Base-by-base conservation (phyloP, 1,284 basidiomycete species). In the Sporisorium sorghi region DNA sequence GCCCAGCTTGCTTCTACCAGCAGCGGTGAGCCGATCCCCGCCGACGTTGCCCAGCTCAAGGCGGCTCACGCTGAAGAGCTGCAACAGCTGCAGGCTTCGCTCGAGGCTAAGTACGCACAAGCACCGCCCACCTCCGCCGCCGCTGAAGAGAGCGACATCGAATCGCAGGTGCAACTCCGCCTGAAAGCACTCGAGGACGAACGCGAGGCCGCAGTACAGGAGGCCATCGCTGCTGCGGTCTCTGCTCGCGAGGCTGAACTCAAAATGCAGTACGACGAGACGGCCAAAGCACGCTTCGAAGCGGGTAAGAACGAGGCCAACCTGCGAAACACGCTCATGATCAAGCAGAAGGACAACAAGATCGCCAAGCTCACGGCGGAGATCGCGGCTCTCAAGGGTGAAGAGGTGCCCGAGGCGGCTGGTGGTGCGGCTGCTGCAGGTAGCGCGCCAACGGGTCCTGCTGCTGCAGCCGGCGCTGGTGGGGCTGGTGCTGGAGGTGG, bases 241-340 rank as follows among this genome's bases (percentile, higher is more conserved):
- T 46, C 72, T 26, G 75, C 76, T 24, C 78, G 80, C 56, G 79
- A 80, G 59, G 60, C 56, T 15, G 82, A 83, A 39, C 73, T 79
- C 42, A 75, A 78, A 28, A 58, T 72, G 8, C 73, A 77, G 44
- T 68, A 81, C 64, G 77, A 83, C 59, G 68, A 68, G 44, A 67
- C 52, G 24, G 73, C 79, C 26, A 74, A 81, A 40, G 64, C 79
- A n/a, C 79, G 81, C 3, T 80, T 80, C 65, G 78, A 80, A 35
- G 82, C 79, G 28, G 83, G 80, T 26, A 83, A 83, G 70, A 77
- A 80, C 53, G 83, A 83, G 57, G 83, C 82, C 28, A 81, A 77
- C 39, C 59, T 84, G 60, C 66, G 82, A 39, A 83, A 83, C 58
- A 71, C 77, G 62, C 75, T 84, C 19, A 73, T 83, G 66, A 66